phyloP scores from a whole-genome alignment of 441 rosid genomes.

The Erodium moschatum region DNA sequence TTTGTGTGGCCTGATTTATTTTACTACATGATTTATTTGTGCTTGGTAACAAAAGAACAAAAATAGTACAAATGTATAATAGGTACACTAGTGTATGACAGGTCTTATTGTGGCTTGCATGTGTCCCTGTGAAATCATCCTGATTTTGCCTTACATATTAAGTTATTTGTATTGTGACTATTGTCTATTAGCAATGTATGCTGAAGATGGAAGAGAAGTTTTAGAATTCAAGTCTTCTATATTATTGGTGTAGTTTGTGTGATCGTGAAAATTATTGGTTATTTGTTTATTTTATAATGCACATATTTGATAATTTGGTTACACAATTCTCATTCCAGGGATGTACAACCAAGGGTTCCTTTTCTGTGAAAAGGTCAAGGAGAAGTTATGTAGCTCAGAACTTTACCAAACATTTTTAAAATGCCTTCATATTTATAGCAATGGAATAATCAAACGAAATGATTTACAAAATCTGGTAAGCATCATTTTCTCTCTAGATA shows the following conservation, averaged over 20 bases:
- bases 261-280: not conserved
- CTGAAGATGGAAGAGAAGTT: no score
- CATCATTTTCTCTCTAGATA: constrained; percentile 12
- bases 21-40: not conserved
- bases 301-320: constrained; percentile 10
- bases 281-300: not conserved
- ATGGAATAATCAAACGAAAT: constrained; percentile 68
- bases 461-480: constrained; percentile 83
- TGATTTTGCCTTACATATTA: not conserved
- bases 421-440: constrained; percentile 79
- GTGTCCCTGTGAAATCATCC: not conserved
- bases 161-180: not conserved
- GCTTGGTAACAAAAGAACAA: no score
- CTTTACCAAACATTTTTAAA: constrained; percentile 75
- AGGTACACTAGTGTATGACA: no score
- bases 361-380: constrained; percentile 78
- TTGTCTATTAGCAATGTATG: not conserved
- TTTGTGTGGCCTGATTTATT: not conserved
- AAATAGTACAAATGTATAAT: no score
- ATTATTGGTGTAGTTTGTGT: not conserved
- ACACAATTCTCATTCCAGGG: constrained; percentile 40
- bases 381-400: constrained; percentile 51
- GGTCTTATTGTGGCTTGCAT: not conserved
- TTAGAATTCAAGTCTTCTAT: not conserved
- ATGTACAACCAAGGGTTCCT: constrained; percentile 58